Evolutionary conservation across 352 stramenopile species (phyloP).

Genomic region (Pythium utonaiense): DNA sequence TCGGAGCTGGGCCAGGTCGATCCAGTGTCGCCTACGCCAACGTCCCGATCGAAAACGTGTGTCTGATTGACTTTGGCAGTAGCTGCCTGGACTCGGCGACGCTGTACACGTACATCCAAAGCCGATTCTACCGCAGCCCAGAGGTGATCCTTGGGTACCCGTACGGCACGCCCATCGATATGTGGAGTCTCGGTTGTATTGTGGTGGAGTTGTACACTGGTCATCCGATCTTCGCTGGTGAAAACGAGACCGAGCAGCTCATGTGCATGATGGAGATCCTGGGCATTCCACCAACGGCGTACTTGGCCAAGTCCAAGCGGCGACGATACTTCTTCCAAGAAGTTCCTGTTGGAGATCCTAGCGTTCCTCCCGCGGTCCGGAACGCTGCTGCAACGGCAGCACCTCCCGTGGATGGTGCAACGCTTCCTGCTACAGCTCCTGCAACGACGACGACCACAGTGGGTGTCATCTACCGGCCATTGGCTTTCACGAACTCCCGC

Average conservation of each 20-base stretch:
- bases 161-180: slow-evolving; percentile 79
- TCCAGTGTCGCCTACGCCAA: slow-evolving; percentile 74
- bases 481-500: slow-evolving; percentile 59
- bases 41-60: slow-evolving; percentile 29
- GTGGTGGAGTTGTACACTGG: slow-evolving; percentile 80
- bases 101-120: slow-evolving; percentile 97
- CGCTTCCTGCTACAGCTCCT: background rate
- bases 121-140: slow-evolving; percentile 96
- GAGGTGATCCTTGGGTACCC: slow-evolving; percentile 95
- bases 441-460: background rate
- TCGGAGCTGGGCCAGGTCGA: slow-evolving; percentile 41
- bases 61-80: slow-evolving; percentile 98
- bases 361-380: background rate
- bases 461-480: slow-evolving; percentile 29
- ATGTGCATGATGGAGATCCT: slow-evolving; percentile 86
- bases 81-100: slow-evolving; percentile 87
- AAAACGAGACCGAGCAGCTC: slow-evolving; percentile 82
- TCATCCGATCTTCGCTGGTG: slow-evolving; percentile 80
- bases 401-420: background rate
- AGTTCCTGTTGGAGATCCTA: background rate
- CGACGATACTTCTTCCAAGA: slow-evolving; percentile 65
- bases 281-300: slow-evolving; percentile 36
- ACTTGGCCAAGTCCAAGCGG: slow-evolving; percentile 54
- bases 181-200: slow-evolving; percentile 90
- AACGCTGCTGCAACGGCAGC: background rate